Evolutionary conservation across 1,284 basidiomycete species (phyloP), one percentile per base, ranked within the genome.

Genomic region (Puccinia novopanici): DNA sequence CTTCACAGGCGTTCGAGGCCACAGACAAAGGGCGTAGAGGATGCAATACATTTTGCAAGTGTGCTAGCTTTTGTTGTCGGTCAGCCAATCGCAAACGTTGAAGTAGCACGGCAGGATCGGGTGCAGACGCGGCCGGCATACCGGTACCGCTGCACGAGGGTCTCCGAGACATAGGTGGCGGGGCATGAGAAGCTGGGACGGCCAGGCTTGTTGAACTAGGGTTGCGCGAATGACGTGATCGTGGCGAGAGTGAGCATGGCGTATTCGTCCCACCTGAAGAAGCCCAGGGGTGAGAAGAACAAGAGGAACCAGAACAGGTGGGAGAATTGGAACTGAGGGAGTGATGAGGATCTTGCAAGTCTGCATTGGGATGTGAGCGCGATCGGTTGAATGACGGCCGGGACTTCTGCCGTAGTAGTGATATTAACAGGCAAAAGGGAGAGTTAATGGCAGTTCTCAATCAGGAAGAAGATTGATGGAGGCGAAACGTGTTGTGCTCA

Each of bases 221-320:
- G 50, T 71, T 71, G 68, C 68, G 68, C 0, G 68, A 71, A 48
- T 71, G 68, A 54, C 15, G 68, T 17, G 68, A 71, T 71, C 68
- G 68, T 15, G 68, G 68, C 30, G 68, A 71, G 48, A 52, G 68
- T 34, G 68, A 71, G 50, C 68, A 54, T 34, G 68, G 68, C 17
- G 68, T 71, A 13, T 27, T 71, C 6, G 68, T 27, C 30, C 68
- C 68, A 12, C 68, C 68, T n/a, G 68, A 71, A n/a, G 68, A 71
- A 34, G 50, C 68, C 68, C 68, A 71, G 34, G 68, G 68, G 50
- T 52, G 68, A 71, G 68, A 71, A 34, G 68, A 71, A 55, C 68
- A 71, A 24, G 48, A 52, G 19, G 68, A 71, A 10, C 68, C 68
- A 55, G 68, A 71, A 50, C 50, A 71, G 50, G 68, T 71, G 48